Evolutionary conservation across 208 protist species (phyloP), one percentile per base, ranked within the genome.

Genomic region (Endotrypanum monterogeii): DNA sequence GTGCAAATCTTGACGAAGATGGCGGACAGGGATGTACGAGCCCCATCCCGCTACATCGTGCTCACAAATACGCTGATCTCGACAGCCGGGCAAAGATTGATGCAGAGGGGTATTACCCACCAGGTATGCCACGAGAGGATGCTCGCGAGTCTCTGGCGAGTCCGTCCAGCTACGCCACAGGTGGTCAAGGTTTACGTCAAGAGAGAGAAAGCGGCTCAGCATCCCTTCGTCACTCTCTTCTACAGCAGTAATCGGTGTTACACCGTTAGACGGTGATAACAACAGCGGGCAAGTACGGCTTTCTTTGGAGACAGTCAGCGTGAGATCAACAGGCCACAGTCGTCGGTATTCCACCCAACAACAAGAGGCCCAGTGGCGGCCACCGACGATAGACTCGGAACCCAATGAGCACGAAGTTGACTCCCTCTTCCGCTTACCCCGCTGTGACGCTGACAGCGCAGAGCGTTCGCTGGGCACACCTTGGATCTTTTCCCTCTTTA

Each of bases 1-100:
- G 78, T 94, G 89, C 28, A 94, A 28, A 37, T 93, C 87, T 69
- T 94, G 89, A 4, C 91, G 78, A 39, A 95, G 73, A 66, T 86
- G 81, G 1, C 87, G 89, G 75, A 94, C 84, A 5, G 67, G 72
- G 0, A 82, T 60, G 28, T 70, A 80, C 56, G 35, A 1, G 2
- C 12, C 41, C 14, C 39, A 1, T 0, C 37, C 23, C 25, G 57
- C 57, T 52, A 18, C 75, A 46, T 61, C 67, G 39, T 78, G 74
- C 55, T 39, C 35, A 37, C 58, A 68, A 11, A 50, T 23, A 50
- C 37, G 54, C 37, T 61, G 35, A 55, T 37, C 25, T 20, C 12
- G 35, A 20, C 8, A 20, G 20, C 32, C 28, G 20, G 16, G 23
- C 35, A 30, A 48, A 23, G 16, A 48, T 14, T 25, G 2, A 7